Conservation (phyloP, 2,329 filamentous ascomycete species). For the Ascochyta rabiei region DNA sequence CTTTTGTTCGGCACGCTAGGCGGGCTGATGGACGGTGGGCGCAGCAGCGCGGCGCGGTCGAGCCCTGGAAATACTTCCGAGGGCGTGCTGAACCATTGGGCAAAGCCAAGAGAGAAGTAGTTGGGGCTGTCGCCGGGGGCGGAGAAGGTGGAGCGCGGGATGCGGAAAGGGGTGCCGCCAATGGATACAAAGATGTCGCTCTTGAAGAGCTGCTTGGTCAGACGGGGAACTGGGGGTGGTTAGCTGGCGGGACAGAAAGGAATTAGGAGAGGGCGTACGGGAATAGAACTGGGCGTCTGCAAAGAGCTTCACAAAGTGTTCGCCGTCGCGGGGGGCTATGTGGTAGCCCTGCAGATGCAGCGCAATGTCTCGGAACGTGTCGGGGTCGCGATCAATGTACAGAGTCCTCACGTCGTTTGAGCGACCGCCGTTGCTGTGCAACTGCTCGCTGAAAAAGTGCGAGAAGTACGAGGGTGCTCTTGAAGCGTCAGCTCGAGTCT, state of each 20-base stretch:
- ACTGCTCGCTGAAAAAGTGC: conserved; percentile 86
- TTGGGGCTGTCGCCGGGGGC: conserved; percentile 90
- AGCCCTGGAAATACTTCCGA: conserved; percentile 85
- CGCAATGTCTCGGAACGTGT: conserved; percentile 86
- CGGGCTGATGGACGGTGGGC: conserved; percentile 84
- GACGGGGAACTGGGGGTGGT: conserved; percentile 70
- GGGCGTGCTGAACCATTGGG: conserved; percentile 81
- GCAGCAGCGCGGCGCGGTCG: conserved; percentile 76
- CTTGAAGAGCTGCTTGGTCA: conserved; percentile 90
- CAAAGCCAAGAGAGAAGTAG: conserved; percentile 91
- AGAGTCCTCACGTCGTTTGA: conserved; percentile 73
- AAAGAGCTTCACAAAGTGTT: conserved; percentile 90
- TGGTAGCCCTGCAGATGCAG: conserved; percentile 91
- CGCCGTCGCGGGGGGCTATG: conserved; percentile 77
- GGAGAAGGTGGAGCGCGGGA: conserved; percentile 85
- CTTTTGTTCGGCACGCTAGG: conserved; percentile 81
- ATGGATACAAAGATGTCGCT: conserved; percentile 92
- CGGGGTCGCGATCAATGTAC: conserved; percentile 93
- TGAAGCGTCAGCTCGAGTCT: conserved; percentile 54
- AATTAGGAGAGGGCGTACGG: conserved; percentile 55
- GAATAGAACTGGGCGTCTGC: conserved; percentile 96
- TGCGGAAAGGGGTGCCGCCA: conserved; percentile 84
- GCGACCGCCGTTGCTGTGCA: conserved; percentile 67
- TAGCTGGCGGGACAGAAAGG: conserved; percentile 10
- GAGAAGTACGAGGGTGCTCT: conserved; percentile 96